Conservation (phyloP, 768 basidiomycete species). For the Tephrocybe sp. region DNA sequence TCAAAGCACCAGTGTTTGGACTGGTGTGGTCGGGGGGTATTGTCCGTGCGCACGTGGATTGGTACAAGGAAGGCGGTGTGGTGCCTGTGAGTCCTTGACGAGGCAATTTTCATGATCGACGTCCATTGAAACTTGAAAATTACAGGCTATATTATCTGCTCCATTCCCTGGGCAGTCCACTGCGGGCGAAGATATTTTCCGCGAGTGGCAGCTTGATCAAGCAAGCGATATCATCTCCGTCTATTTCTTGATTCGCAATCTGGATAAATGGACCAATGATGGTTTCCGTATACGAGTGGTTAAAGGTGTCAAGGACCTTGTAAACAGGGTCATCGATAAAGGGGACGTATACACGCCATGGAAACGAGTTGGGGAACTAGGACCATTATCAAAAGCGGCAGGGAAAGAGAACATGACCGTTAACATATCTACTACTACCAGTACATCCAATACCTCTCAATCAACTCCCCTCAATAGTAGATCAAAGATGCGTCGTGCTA, state of each 20-base stretch:
- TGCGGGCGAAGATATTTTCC: slow-evolving; percentile 28
- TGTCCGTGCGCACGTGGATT: slow-evolving; percentile 57
- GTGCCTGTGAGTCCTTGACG: slow-evolving; percentile 31
- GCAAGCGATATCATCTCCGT: slow-evolving; percentile 48
- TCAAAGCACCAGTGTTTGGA: slow-evolving; percentile 50
- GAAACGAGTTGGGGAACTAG: slow-evolving; percentile 43
- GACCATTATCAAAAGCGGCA: slow-evolving; percentile 13
- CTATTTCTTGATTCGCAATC: slow-evolving; percentile 51
- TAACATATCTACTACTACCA: slow-evolving; percentile 20
- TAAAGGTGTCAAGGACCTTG: slow-evolving; percentile 36
- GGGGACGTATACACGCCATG: slow-evolving; percentile 42
- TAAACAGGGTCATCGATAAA: slow-evolving; percentile 31
- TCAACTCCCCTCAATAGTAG: slow-evolving; percentile 18
- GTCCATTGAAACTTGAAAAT: not conserved
- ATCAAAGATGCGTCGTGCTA: slow-evolving; percentile 7
- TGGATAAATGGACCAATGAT: slow-evolving; percentile 51
- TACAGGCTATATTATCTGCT: slow-evolving; percentile 49
- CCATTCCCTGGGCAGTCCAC: slow-evolving; percentile 33
- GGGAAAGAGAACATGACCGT: slow-evolving; percentile 37
- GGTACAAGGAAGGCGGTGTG: slow-evolving; percentile 39
- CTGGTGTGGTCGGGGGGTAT: slow-evolving; percentile 53
- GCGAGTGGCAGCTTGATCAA: slow-evolving; percentile 49
- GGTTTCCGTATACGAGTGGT: slow-evolving; percentile 41
- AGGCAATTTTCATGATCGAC: not conserved
- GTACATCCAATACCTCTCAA: slow-evolving; percentile 8